A percentile compares a stretch with the other conserved stretches of the same genome.
phyloP scores from a whole-genome alignment of 129 eudicot genomes.

The Flaveria linearis region DNA sequence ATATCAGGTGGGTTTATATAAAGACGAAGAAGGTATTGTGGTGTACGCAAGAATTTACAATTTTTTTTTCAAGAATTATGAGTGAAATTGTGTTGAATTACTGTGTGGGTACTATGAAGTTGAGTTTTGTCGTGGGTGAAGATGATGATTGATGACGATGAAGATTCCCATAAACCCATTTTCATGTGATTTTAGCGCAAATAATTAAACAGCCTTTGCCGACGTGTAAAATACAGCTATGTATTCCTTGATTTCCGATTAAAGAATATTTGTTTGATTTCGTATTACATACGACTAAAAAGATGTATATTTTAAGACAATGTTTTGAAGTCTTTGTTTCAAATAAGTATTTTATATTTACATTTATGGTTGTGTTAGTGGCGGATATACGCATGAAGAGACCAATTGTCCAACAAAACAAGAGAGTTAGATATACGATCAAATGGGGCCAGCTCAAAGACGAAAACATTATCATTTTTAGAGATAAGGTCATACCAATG shows the following conservation, averaged over 20 bases:
- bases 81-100: slow-evolving; percentile 27
- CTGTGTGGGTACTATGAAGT: background rate
- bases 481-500: too few species aligned
- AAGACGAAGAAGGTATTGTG: slow-evolving; percentile 7
- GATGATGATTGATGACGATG: slow-evolving; percentile 27
- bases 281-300: background rate
- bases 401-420: too few species aligned
- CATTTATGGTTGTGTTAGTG: too few species aligned
- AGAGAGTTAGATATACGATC: too few species aligned
- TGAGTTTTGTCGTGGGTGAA: slow-evolving; percentile 24
- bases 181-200: slow-evolving; percentile 10
- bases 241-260: background rate
- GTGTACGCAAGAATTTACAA: slow-evolving; percentile 21
- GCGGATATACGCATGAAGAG: too few species aligned
- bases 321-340: background rate
- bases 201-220: background rate
- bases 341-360: too few species aligned
- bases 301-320: background rate
- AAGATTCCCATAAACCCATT: slow-evolving; percentile 16
- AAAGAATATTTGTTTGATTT: slow-evolving; percentile 17
- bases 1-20: slow-evolving; percentile 30
- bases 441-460: too few species aligned
- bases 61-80: background rate
- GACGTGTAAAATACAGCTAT: slow-evolving; percentile 1
- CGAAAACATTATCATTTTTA: too few species aligned